Percentiles rank a stretch among this genome's conserved stretches.
These are phyloP conservation scores for Chlamydomonas reinhardtii DNA, from an alignment of 163 green algal genomes.

Conservation along the genomic window DNA sequence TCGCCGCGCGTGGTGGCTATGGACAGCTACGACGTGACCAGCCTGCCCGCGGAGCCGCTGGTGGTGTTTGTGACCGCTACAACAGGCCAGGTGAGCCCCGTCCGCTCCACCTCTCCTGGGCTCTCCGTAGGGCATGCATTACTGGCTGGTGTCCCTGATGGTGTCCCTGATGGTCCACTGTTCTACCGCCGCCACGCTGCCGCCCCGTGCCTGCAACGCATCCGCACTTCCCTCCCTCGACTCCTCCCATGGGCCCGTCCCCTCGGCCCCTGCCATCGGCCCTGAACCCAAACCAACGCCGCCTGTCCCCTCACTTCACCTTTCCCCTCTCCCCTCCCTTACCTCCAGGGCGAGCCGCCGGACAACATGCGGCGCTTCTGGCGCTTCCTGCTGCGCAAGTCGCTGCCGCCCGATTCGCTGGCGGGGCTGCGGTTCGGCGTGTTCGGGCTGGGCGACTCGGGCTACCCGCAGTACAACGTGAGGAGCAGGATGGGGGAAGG, in stretches of 20 bases:
- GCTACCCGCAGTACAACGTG: constrained; percentile 95
- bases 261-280: no score
- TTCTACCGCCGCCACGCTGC: no score
- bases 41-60: constrained; percentile 72
- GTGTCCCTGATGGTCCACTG: no score
- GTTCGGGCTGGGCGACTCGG: constrained; percentile 97
- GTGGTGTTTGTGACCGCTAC: constrained; percentile 86
- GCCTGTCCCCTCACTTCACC: no score
- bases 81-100: constrained; percentile 78
- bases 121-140: no score
- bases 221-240: no score
- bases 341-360: constrained; percentile 86
- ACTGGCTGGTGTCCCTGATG: no score
- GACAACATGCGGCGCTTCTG: constrained; percentile 93
- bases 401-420: constrained; percentile 82
- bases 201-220: no score
- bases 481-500: neutral
- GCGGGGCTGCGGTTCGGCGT: constrained; percentile 73
- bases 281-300: no score
- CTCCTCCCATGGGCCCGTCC: no score
- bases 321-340: neutral
- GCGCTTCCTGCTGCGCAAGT: constrained; percentile 91
- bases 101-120: no score
- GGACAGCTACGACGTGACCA: constrained; percentile 77
- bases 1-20: constrained; percentile 75